Evolutionary conservation across 306 rosid genomes (phyloP).

Genomic region (Prunus padus): DNA sequence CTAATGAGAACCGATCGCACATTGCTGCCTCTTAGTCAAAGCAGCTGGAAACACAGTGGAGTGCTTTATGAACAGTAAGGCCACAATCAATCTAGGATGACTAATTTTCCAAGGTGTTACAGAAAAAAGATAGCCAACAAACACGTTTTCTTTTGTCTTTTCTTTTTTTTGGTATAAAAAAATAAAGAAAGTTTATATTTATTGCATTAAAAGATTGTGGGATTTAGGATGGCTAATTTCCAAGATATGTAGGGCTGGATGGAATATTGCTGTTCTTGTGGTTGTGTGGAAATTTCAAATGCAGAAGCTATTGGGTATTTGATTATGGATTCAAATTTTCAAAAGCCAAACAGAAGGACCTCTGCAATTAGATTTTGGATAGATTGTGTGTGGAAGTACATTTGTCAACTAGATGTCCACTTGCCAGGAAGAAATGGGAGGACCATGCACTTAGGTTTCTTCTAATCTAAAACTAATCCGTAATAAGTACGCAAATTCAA

Average conservation of each 20-base stretch:
- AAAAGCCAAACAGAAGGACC: too few relatives aligned
- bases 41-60: slow-evolving; percentile 4
- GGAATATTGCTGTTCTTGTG: too few relatives aligned
- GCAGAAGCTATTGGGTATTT: too few relatives aligned
- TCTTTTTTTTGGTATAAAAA: too few relatives aligned
- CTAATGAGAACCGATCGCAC: slow-evolving; percentile 25
- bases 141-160: slow-evolving; percentile 31
- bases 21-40: slow-evolving; percentile 30
- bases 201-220: slow-evolving; percentile 4
- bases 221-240: slow-evolving; percentile 18
- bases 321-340: too few relatives aligned
- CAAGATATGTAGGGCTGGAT: background rate
- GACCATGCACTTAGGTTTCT: too few relatives aligned
- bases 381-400: background rate
- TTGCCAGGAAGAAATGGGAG: too few relatives aligned
- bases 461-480: background rate
- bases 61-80: background rate
- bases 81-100: background rate
- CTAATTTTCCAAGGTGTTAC: background rate
- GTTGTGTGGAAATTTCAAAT: too few relatives aligned
- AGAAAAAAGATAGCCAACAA: slow-evolving; percentile 20
- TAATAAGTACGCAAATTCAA: too few relatives aligned
- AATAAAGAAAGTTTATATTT: too few relatives aligned
- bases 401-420: background rate
- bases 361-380: too few relatives aligned